Evolutionary conservation across 202 grass and related monocot species (phyloP).

Genomic region (Dendrocalamus latiflorus): DNA sequence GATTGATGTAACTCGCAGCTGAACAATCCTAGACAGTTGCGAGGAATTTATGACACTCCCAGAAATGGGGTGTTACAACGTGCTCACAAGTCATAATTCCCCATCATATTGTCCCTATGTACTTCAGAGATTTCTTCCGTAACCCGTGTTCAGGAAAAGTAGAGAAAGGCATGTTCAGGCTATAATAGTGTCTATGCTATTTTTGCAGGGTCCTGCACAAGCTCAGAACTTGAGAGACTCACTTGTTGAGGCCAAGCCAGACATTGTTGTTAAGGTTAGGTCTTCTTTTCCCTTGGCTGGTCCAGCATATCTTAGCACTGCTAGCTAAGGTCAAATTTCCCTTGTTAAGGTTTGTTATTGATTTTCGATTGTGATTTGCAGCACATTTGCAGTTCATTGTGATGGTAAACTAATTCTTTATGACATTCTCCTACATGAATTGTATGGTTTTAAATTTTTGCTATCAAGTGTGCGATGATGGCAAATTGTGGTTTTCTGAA

Average conservation of each 20-base stretch:
- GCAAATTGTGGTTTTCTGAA: slow-evolving; percentile 86
- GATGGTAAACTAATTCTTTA: too few species aligned
- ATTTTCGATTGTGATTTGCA: too few species aligned
- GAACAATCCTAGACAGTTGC: too few species aligned
- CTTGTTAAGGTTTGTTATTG: too few species aligned
- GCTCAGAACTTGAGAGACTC: slow-evolving; percentile 90
- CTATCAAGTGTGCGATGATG: too few species aligned
- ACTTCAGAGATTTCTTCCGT: not conserved
- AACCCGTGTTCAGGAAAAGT: not conserved
- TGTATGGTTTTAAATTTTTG: too few species aligned
- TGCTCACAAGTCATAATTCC: not conserved
- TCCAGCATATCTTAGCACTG: not conserved
- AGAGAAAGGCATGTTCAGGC: not conserved
- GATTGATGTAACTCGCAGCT: too few species aligned
- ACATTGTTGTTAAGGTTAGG: slow-evolving; percentile 68
- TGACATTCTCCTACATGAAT: too few species aligned
- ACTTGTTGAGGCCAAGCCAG: slow-evolving; percentile 48
- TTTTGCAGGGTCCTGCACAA: slow-evolving; percentile 70
- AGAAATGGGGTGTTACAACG: too few species aligned
- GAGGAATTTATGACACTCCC: too few species aligned
- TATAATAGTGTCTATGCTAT: not conserved
- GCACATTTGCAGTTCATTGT: too few species aligned
- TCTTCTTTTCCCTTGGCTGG: not conserved
- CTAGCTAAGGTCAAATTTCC: not conserved
- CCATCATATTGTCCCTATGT: not conserved